Evolutionary conservation across 2,329 filamentous ascomycete species (phyloP), one percentile per base, ranked within the genome.

Genomic region (Alternaria solani): DNA sequence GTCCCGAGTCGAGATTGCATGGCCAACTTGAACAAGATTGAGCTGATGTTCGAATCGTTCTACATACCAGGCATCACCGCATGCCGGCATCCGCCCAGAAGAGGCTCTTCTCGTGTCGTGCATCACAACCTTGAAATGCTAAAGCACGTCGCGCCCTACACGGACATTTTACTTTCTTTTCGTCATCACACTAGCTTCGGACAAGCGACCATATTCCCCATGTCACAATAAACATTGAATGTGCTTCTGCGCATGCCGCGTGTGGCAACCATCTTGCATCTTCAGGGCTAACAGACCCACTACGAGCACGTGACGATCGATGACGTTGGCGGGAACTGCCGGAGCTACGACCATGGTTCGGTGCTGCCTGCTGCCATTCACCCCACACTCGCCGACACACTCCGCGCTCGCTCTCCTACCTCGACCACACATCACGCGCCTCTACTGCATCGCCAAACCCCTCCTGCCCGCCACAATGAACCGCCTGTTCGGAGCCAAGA

Each of bases 401-500:
- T 49, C 46, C 20, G n/a, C 46, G 32, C 46, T 32, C n/a, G 3
- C 34, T 16, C 36, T 34, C 28, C 12, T n/a, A 20, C 28, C 11
- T 34, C 9, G 23, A 28, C 36, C 20, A 18, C 34, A 32, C 18
- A 48, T 49, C 30, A 1, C 32, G 30, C 36, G 5, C 3, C 1
- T 48, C 30, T 4, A 34, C 12, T 41, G 20, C 23, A 23, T 8
- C 25, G 11, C 23, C 23, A 16, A 14, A 23, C 14, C 4, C 2
- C 4, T 4, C 12, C 14, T 4, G 9, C 1, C 38, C 20, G 18
- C 42, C 80, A 84, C 56, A 65, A 98, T 99, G 95, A 98, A 99
- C 80, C 92, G 95, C 72, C 86, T 99, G 71, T 99, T 99, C 79
- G 95, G 95, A 77, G 87, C 90, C 71, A 95, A 94, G 82, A 90